Evolutionary conservation across 2,329 filamentous ascomycete species (phyloP), one percentile per base, ranked within the genome.

Genomic region (Fusarium mundagurra): DNA sequence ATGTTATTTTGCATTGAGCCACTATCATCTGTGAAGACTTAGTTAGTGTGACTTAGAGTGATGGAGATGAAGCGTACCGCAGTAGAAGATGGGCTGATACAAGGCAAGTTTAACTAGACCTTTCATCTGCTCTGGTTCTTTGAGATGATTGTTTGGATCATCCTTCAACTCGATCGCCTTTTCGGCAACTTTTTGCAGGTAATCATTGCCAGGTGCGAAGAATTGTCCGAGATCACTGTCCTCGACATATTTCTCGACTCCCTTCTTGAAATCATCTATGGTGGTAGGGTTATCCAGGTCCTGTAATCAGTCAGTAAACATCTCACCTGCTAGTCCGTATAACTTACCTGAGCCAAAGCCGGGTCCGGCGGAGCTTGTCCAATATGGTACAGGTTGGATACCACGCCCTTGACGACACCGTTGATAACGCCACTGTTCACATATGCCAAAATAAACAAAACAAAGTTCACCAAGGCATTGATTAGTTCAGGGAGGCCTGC

Each of bases 221-320:
- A 53, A 53, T 10, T 53, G 50, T 36, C 33, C 50, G 5, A 53
- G 33, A 7, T 27, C 50, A 12, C n/a, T 27, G 2, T 53, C 50
- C 50, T 53, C 17, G 5, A 53, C 50, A 53, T 53, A 53, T 33
- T 27, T 36, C n/a, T 53, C 50, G n/a, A 53, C 50, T 3, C 50
- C 50, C 7, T 6, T 20, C 5, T 53, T 18, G 33, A 53, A 53
- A 22, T 53, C 50, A 20, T 53, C 50, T 36, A 53, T 13, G 5
- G 50, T 53, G 5, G 33, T 36, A 27, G 50, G 50, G 16, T 53
- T 53, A 12, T 27, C 33, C 17, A 53, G 6, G 18, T 27, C 33
- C 50, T 53, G 6, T 34, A 4, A 12, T 20, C 3, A 0, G 12
- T 53, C 0, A 53, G 18, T 0, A 20, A 6, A 0, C 2, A 0